These are phyloP conservation scores for Bidens hawaiensis DNA, from an alignment of 140 eudicot genomes.

Conservation along the genomic window DNA sequence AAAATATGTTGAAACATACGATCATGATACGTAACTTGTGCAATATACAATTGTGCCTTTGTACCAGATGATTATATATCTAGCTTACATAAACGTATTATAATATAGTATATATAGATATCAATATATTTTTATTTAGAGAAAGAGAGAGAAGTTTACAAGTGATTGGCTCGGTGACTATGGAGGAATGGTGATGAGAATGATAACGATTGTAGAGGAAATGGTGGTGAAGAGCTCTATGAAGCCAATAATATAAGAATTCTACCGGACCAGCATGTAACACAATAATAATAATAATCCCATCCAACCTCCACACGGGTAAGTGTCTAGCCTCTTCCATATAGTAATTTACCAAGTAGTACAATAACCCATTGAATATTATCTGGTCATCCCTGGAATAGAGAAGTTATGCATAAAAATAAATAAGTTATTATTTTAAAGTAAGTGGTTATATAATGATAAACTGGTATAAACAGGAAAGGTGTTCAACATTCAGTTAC, in stretches of 20 bases:
- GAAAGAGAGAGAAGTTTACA: constrained; percentile 30
- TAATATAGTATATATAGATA: no score
- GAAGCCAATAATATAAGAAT: constrained; percentile 74
- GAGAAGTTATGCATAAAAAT: no score
- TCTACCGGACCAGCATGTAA: constrained; percentile 64
- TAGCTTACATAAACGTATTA: no score
- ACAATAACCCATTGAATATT: constrained; percentile 45
- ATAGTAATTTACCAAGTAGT: constrained; percentile 22
- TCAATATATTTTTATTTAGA: no score
- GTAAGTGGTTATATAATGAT: no score
- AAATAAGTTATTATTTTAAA: no score
- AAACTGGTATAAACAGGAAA: no score
- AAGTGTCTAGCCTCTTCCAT: constrained; percentile 19
- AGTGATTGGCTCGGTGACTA: constrained; percentile 76
- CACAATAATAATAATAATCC: constrained; percentile 32
- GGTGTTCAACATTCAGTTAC: no score
- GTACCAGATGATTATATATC: no score
- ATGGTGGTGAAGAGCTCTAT: no score
- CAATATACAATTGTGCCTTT: not conserved
- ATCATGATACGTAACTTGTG: not conserved
- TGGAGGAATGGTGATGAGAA: constrained; percentile 79
- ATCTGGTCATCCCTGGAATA: constrained; percentile 77
- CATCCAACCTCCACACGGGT: constrained; percentile 67
- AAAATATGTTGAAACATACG: not conserved
- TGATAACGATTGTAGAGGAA: constrained; percentile 74